These are phyloP conservation scores for Nakazawaea molendinolei DNA, from an alignment of 805 yeast genomes.

Conservation along the genomic window DNA sequence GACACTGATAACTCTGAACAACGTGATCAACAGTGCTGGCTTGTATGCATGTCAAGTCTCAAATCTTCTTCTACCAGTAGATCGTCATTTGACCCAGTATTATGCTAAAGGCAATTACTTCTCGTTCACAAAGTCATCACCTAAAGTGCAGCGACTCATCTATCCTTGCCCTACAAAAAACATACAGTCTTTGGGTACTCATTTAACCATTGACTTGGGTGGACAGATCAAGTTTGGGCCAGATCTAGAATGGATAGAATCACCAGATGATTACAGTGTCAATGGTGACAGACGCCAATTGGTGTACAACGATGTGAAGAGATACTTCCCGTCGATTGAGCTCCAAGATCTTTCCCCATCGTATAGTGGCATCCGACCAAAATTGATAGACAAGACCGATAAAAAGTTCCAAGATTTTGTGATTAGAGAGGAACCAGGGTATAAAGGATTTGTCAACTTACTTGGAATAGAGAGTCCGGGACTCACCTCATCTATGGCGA, in stretches of 20 bases:
- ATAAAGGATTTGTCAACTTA: slow-evolving; percentile 72
- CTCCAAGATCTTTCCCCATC: slow-evolving; percentile 50
- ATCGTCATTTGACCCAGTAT: slow-evolving; percentile 48
- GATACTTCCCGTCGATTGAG: slow-evolving; percentile 59
- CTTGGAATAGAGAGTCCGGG: slow-evolving; percentile 92
- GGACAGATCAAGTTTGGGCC: slow-evolving; percentile 85
- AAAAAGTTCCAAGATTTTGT: slow-evolving; percentile 63
- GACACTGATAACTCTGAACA: slow-evolving; percentile 42
- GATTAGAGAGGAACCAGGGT: slow-evolving; percentile 62
- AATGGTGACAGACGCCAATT: slow-evolving; percentile 38
- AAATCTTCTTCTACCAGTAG: slow-evolving; percentile 59
- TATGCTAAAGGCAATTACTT: slow-evolving; percentile 87
- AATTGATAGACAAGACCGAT: slow-evolving; percentile 41
- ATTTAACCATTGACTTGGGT: slow-evolving; percentile 75
- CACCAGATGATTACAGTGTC: slow-evolving; percentile 41
- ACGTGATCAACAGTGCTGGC: slow-evolving; percentile 76
- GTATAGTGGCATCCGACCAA: slow-evolving; percentile 83
- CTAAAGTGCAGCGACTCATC: slow-evolving; percentile 48
- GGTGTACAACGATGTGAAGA: slow-evolving; percentile 52
- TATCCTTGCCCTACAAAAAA: slow-evolving; percentile 74
- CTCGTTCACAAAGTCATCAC: slow-evolving; percentile 41
- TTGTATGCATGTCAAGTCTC: slow-evolving; percentile 66
- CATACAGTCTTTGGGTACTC: slow-evolving; percentile 79
- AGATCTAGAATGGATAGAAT: slow-evolving; percentile 73
- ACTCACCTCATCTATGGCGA: slow-evolving; percentile 74